phyloP scores from a whole-genome alignment of 1,284 basidiomycete genomes.

The Ceratobasidium sp. region DNA sequence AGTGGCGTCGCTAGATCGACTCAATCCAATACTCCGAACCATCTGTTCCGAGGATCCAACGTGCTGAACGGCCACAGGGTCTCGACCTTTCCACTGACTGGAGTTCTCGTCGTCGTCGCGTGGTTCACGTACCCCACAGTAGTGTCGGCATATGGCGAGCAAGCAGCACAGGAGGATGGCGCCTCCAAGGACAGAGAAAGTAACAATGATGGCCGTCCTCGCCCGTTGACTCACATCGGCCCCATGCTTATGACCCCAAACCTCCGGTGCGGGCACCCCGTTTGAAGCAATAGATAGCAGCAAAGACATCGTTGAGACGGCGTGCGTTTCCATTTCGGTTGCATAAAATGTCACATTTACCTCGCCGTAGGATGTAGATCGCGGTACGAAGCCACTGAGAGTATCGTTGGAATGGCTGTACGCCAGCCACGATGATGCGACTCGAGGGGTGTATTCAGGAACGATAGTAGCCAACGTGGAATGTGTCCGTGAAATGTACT shows the following conservation, averaged over 20 bases:
- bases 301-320: conserved; percentile 70
- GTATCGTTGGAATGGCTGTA: conserved; percentile 68
- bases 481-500: conserved; percentile 26
- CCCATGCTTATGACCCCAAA: conserved; percentile 58
- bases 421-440: conserved; percentile 51
- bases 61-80: neutral
- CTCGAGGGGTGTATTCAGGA: conserved; percentile 32
- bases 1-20: neutral
- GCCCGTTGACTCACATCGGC: neutral
- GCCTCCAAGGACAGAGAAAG: conserved; percentile 68
- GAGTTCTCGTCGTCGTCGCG: conserved; percentile 32
- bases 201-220: conserved; percentile 48
- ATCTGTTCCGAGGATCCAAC: conserved; percentile 9
- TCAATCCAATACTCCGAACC: conserved; percentile 6
- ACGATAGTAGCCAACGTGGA: conserved; percentile 16
- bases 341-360: conserved; percentile 43
- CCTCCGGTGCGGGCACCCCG: conserved; percentile 45
- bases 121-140: conserved; percentile 47
- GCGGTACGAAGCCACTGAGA: conserved; percentile 44
- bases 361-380: conserved; percentile 43
- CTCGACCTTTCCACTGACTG: conserved; percentile 27
- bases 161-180: conserved; percentile 61
- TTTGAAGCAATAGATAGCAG: conserved; percentile 58
- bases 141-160: conserved; percentile 63
- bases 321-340: conserved; percentile 57